Evolutionary conservation across 306 rosid genomes (phyloP), one percentile per base, ranked within the genome.

Genomic region (Trifolium repens): DNA sequence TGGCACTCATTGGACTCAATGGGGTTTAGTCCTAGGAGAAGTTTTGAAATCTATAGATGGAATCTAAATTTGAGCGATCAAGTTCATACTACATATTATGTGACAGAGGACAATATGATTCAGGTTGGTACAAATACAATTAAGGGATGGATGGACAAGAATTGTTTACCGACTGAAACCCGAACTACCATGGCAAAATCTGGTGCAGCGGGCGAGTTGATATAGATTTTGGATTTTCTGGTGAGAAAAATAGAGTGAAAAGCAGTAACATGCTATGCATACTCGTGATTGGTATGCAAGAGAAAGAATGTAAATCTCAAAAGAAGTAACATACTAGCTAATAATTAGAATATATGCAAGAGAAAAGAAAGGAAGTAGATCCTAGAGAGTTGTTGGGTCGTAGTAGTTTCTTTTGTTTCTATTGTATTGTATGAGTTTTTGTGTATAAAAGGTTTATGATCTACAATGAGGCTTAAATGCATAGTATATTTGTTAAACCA

Each of bases 1-100:
- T 74, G 96, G 97, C 79, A 90, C 92, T 61, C 97, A 92, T 81
- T 90, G 97, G 96, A 90, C 94, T 83, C 97, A 92, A 67, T 90
- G 97, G 97, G 97, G 96, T 68, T 83, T 92, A 47, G 96, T 88
- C 69, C 90, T 92, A 12, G 97, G 93, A 76, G 97, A 92, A 89
- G 89, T 92, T 72, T 72, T 92, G 79, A 84, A 87, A 82, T 85
- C 80, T 43, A 32, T 92, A 30, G 80, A 81, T 47, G 34, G 61
- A 79, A 80, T 69, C 27, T 40, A 49, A 67, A 22, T 47, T 52
- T 57, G 64, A n/a, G 42, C 6, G 35, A 32, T 32, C 12, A n/a
- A n/a, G 47, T 66, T 75, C 26, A 74, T 68, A 61, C 58, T 12
- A 32, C 60, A 69, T 40, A 9, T 7, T n/a, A 42, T 63, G 17